Base-by-base conservation (phyloP, 1,284 basidiomycete species). In the Pascua sp. region DNA sequence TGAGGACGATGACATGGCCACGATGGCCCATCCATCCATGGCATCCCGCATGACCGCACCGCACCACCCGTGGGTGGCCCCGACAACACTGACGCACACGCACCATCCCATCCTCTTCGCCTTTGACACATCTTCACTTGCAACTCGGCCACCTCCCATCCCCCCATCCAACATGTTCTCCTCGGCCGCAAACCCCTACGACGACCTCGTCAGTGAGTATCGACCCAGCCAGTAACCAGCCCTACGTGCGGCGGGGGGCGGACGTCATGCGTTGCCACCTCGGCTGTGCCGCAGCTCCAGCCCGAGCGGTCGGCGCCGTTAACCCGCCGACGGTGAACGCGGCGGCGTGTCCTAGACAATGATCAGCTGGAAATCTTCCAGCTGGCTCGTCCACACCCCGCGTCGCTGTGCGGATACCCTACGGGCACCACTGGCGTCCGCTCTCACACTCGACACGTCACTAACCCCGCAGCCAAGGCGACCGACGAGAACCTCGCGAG, bases 401-500 rank as follows among this genome's bases (percentile, higher is more conserved):
- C n/a, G n/a, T n/a, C n/a, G n/a, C n/a, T n/a, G n/a, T n/a, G n/a
- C n/a, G n/a, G n/a, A n/a, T n/a, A n/a, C n/a, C n/a, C n/a, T n/a
- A n/a, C n/a, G n/a, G n/a, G n/a, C n/a, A n/a, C n/a, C n/a, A n/a
- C n/a, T n/a, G n/a, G n/a, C n/a, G 18, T 8, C 44, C 41, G 11
- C n/a, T 10, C 16, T 40, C 7, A 24, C 47, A 47, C n/a, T 16
- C 36, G 36, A 11, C n/a, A 36, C 42, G n/a, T 32, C 40, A 39
- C 50, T 48, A 43, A 52, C 58, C n/a, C 46, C 61, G 39, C 76
- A 95, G 90, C 78, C 68, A 93, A 95, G 80, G 90, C 94, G 36
- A 97, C 94, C 15, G 91, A 94, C 75, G 94, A 97, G 82, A 92
- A 91, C 75, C 81, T 94, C 55, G 94, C 93, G 1, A 82, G 84